Percentiles rank a stretch among this genome's conserved stretches.
phyloP scores from a whole-genome alignment of 495 filamentous ascomycete genomes.

The Aspergillus baeticus region DNA sequence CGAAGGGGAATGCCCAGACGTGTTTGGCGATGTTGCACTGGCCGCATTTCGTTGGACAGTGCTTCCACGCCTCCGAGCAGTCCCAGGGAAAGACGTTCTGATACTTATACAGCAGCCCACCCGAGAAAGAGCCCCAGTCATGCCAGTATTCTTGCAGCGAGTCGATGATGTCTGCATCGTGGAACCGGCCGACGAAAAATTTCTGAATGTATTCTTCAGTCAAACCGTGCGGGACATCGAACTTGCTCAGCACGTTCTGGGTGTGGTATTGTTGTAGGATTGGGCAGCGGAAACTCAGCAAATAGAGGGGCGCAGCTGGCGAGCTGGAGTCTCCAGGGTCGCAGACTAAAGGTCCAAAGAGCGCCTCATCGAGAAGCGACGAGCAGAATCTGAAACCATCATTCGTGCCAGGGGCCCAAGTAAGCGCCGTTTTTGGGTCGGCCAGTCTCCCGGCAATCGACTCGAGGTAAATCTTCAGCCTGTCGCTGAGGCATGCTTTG shows the following conservation, averaged over 20 bases:
- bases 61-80: conserved; percentile 42
- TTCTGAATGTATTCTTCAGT: conserved; percentile 43
- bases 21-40: conserved; percentile 43
- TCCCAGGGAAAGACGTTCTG: conserved; percentile 45
- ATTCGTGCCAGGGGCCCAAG: not conserved
- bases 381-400: conserved; percentile 9
- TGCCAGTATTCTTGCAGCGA: conserved; percentile 41
- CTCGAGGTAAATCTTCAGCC: conserved; percentile 21
- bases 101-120: conserved; percentile 30
- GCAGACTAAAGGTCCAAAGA: conserved; percentile 30
- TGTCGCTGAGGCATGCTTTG: conserved; percentile 11
- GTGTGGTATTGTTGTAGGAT: conserved; percentile 10
- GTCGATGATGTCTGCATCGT: conserved; percentile 42
- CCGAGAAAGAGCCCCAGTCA: conserved; percentile 41
- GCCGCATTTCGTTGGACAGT: conserved; percentile 30
- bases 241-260: conserved; percentile 23
- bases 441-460: conserved; percentile 28
- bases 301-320: conserved; percentile 24
- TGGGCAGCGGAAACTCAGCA: conserved; percentile 39
- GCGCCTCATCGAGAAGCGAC: conserved; percentile 5
- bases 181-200: conserved; percentile 29
- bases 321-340: not conserved
- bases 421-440: conserved; percentile 10
- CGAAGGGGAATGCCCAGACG: conserved; percentile 45
- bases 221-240: conserved; percentile 36